These are phyloP conservation scores for Candida krabiensis DNA, from an alignment of 805 yeast species.

Conservation along the genomic window DNA sequence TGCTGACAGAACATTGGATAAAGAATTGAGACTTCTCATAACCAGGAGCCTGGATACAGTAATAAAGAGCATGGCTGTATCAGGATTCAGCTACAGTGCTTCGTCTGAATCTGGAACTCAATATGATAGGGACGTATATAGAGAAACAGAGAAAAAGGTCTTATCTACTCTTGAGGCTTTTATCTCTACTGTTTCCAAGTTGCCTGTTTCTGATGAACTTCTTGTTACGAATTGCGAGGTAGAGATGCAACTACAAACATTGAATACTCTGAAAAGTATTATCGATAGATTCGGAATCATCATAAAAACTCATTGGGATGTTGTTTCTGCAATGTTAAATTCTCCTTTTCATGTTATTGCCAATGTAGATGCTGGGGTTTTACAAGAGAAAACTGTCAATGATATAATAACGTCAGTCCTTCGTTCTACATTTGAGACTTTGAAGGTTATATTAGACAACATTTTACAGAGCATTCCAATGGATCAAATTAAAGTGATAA, in stretches of 20 bases:
- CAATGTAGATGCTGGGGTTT: slow-evolving; percentile 20
- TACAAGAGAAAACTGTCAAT: slow-evolving; percentile 34
- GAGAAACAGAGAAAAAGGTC: slow-evolving; percentile 46
- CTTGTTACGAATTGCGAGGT: slow-evolving; percentile 57
- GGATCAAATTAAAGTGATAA: slow-evolving; percentile 58
- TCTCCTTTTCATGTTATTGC: slow-evolving; percentile 54
- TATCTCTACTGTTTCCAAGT: slow-evolving; percentile 40
- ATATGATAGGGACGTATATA: slow-evolving; percentile 11
- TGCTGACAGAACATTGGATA: slow-evolving; percentile 40
- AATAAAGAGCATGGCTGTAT: slow-evolving; percentile 39
- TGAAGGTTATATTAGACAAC: slow-evolving; percentile 84
- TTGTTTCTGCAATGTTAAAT: slow-evolving; percentile 60
- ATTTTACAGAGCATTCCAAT: slow-evolving; percentile 72
- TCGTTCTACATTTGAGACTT: slow-evolving; percentile 74
- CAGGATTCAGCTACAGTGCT: slow-evolving; percentile 36
- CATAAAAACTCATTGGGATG: slow-evolving; percentile 63
- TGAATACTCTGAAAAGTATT: slow-evolving; percentile 68
- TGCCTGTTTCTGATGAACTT: slow-evolving; percentile 40
- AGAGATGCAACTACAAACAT: slow-evolving; percentile 60
- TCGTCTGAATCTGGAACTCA: slow-evolving; percentile 4
- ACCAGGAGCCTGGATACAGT: slow-evolving; percentile 54
- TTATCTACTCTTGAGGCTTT: slow-evolving; percentile 49
- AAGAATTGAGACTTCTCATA: slow-evolving; percentile 47
- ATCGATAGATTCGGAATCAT: slow-evolving; percentile 74
- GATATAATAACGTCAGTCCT: slow-evolving; percentile 54